These are phyloP conservation scores for Kurtzmaniella natalensis DNA, from an alignment of 1,139 yeast species.

Conservation along the genomic window DNA sequence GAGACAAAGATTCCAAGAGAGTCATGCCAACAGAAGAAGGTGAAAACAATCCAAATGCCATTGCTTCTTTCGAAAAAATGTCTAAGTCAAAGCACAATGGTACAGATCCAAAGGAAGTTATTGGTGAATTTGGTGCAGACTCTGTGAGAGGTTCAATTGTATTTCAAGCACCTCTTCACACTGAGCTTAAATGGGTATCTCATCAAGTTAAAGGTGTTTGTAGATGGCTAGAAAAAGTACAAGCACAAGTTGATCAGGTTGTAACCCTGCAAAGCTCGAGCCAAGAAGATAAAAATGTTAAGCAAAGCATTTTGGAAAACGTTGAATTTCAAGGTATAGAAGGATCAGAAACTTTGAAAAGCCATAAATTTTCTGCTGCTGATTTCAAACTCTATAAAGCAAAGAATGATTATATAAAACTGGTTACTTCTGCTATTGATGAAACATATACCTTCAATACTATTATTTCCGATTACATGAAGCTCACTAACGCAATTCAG, in stretches of 20 bases:
- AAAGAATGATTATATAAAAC: conserved; percentile 18
- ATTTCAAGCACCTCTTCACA: conserved; percentile 89
- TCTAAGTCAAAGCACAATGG: conserved; percentile 94
- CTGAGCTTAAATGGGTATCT: conserved; percentile 86
- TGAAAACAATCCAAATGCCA: conserved; percentile 33
- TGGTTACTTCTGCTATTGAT: conserved; percentile 57
- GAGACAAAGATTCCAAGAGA: conserved; percentile 66
- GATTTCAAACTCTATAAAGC: conserved; percentile 1
- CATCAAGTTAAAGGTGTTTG: conserved; percentile 79
- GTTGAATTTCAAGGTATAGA: not conserved
- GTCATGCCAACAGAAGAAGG: conserved; percentile 77
- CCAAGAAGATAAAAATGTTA: not conserved
- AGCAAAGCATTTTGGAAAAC: not conserved
- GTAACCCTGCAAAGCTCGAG: not conserved
- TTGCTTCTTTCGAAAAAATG: conserved; percentile 78
- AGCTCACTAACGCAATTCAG: conserved; percentile 55
- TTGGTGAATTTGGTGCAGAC: conserved; percentile 83
- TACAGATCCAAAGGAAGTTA: conserved; percentile 81
- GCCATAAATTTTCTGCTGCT: conserved; percentile 1
- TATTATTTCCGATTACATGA: conserved; percentile 86
- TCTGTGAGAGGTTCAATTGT: conserved; percentile 89
- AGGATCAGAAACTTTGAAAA: conserved; percentile 1
- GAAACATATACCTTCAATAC: conserved; percentile 70
- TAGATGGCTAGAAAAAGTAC: conserved; percentile 73
- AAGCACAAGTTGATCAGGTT: conserved; percentile 16